Conservation (phyloP, 108 stramenopile species). For the Bacterosira constricta region DNA sequence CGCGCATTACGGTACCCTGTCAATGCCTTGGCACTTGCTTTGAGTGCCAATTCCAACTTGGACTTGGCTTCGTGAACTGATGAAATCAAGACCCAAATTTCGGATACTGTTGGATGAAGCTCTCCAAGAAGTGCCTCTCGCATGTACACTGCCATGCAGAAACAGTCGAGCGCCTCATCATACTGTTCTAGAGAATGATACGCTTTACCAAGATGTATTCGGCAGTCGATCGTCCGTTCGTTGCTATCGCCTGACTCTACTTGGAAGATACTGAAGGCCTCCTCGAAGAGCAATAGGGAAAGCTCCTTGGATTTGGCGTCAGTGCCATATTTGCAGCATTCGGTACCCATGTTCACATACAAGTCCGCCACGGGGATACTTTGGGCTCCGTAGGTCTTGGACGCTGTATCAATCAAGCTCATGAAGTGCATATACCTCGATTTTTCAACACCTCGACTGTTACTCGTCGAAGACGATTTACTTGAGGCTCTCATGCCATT, state of each 20-base stretch:
- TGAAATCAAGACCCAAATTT: constrained; percentile 43
- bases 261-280: constrained; percentile 47
- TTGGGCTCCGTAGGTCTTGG: constrained; percentile 14
- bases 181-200: constrained; percentile 32
- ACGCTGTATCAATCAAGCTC: constrained; percentile 25
- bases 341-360: constrained; percentile 34
- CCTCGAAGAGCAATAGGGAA: constrained; percentile 25
- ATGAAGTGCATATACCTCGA: constrained; percentile 24
- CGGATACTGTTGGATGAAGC: constrained; percentile 39
- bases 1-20: constrained; percentile 42
- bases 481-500: constrained; percentile 1
- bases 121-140: constrained; percentile 49
- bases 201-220: constrained; percentile 26
- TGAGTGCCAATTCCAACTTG: constrained; percentile 38
- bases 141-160: constrained; percentile 57
- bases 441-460: constrained; percentile 7
- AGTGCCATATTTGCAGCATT: constrained; percentile 5
- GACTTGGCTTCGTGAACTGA: constrained; percentile 25
- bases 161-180: constrained; percentile 46
- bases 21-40: constrained; percentile 47
- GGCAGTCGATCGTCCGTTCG: constrained; percentile 30
- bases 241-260: constrained; percentile 39
- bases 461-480: background rate
- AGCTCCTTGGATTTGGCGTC: constrained; percentile 19
- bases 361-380: constrained; percentile 41